Base-by-base conservation (phyloP, 331 rosid genomes). In the Telfairia occidentalis region DNA sequence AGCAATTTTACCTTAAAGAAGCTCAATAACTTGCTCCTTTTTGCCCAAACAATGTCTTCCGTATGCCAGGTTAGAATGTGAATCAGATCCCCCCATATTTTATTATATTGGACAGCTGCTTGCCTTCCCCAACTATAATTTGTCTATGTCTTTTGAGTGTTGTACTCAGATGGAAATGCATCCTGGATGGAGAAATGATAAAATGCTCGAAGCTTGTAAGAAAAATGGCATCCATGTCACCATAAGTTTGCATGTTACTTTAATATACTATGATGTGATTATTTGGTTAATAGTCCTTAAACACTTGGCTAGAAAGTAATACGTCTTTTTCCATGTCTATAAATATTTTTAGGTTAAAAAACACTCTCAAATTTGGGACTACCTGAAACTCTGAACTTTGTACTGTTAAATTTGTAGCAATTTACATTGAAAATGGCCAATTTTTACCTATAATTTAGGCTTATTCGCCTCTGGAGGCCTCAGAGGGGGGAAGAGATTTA, bases 121-220 rank as follows among this genome's bases (percentile, higher is more conserved):
- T 18, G 3, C 3, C 70, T 63, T 4, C 8, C 32, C 28, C n/a
- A 63, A 34, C 70, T 34, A 18, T 0, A n/a, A 32, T 34, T 21
- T 52, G 29, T 52, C 58, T 21, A 32, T 8, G 21, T 34, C 28
- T 9, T 35, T n/a, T n/a, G n/a, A n/a, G 16, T 12, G 5, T 40
- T 0, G 30, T 40, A 35, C 86, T n/a, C 24, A 88, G 89, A 4
- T 89, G 92, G 96, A 87, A 87, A 85, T 82, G 87, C 82, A 87
- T 78, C 29, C 84, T 80, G 71, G 82, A 85, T 87, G 70, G 70
- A 63, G 70, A 63, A 34, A 63, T 63, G 46, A 34, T 63, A 63
- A 63, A 63, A 63, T 63, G 87, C 86, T 84, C 2, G 84, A 79
- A 59, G 88, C 86, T 73, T 87, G 91, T 83, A 79, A 73, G 79